Evolutionary conservation across 208 protist species (phyloP).

Genomic region (Porcisia hertigi): DNA sequence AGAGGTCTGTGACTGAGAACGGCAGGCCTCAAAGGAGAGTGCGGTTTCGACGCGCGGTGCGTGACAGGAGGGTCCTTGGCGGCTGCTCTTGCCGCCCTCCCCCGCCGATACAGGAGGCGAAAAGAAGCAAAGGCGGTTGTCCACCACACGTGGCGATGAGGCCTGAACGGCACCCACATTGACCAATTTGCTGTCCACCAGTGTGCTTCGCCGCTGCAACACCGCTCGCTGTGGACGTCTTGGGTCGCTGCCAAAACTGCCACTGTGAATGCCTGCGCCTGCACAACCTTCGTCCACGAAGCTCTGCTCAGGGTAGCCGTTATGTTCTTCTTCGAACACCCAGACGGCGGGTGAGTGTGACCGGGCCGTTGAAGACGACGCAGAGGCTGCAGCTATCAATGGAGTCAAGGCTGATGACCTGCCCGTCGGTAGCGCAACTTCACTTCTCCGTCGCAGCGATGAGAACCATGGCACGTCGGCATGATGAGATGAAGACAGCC

Average conservation of each 20-base stretch:
- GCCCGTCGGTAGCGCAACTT: background rate
- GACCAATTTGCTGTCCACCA: background rate
- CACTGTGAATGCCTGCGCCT: background rate
- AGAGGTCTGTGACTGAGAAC: background rate
- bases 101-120: background rate
- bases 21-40: background rate
- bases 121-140: conserved; percentile 19
- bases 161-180: background rate
- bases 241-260: background rate
- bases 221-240: background rate
- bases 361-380: background rate
- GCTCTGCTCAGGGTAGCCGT: background rate
- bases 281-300: background rate
- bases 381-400: background rate
- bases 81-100: background rate
- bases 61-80: background rate
- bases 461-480: background rate
- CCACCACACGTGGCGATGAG: conserved; percentile 26
- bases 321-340: conserved; percentile 11
- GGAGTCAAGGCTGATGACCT: background rate
- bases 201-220: conserved; percentile 10
- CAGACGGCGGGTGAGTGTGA: conserved; percentile 26
- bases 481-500: background rate
- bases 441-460: background rate
- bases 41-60: background rate